phyloP scores from a whole-genome alignment of 176 grass and related monocot species.

The Bromus sterilis region DNA sequence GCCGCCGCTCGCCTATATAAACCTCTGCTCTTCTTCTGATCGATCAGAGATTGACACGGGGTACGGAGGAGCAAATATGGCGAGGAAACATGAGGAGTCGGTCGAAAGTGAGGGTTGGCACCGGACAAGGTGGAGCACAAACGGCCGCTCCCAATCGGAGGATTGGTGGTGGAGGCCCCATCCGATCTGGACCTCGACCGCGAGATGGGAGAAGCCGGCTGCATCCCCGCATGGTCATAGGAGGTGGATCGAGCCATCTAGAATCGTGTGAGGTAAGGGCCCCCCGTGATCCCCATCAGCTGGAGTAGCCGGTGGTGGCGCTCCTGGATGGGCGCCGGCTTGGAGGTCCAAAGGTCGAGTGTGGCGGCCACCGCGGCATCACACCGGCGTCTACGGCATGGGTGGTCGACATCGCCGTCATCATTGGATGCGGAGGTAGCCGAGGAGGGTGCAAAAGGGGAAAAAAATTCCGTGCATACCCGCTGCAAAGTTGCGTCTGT shows the following conservation, averaged over 20 bases:
- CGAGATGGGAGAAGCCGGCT: slow-evolving; percentile 2
- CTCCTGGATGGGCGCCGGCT: slow-evolving; percentile 61
- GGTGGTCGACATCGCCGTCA: slow-evolving; percentile 46
- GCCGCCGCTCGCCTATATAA: too few relatives aligned
- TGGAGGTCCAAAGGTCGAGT: slow-evolving; percentile 80
- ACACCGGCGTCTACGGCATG: slow-evolving; percentile 25
- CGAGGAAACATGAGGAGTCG: too few relatives aligned
- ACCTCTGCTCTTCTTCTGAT: too few relatives aligned
- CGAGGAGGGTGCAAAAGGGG: too few relatives aligned
- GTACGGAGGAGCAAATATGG: too few relatives aligned
- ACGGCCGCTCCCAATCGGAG: slow-evolving; percentile 29
- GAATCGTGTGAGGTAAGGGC: slow-evolving; percentile 32
- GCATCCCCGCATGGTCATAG: background rate
- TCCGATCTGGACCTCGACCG: slow-evolving; percentile 68
- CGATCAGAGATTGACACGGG: too few relatives aligned
- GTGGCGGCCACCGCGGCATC: slow-evolving; percentile 53
- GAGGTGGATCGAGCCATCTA: slow-evolving; percentile 25
- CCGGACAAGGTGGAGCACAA: slow-evolving; percentile 26
- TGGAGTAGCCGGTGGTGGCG: slow-evolving; percentile 62
- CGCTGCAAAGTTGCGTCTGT: too few relatives aligned
- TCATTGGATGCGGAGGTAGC: slow-evolving; percentile 67
- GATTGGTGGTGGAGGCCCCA: slow-evolving; percentile 22
- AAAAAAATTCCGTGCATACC: too few relatives aligned
- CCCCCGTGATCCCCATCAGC: slow-evolving; percentile 49
- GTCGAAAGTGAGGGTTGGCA: too few relatives aligned